phyloP scores from a whole-genome alignment of 345 rosid species.

The Boechera stricta region DNA sequence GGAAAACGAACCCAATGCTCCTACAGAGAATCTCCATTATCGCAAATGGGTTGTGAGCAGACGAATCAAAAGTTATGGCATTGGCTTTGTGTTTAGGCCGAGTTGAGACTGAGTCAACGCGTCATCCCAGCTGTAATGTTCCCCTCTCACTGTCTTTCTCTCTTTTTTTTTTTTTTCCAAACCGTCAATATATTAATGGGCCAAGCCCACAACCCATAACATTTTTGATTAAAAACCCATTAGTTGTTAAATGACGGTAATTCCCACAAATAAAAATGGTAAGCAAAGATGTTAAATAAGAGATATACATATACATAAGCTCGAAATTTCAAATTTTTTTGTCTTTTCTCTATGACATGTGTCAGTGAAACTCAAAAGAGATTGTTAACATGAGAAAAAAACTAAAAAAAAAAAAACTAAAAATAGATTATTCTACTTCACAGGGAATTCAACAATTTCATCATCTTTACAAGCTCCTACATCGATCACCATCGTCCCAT shows the following conservation, averaged over 20 bases:
- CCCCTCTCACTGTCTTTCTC: not conserved
- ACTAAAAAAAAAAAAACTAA: not conserved
- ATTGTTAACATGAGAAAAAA: not conserved
- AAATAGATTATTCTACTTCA: not conserved
- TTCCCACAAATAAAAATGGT: no score
- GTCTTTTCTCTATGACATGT: not conserved
- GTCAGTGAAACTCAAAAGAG: not conserved
- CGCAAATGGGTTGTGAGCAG: not conserved
- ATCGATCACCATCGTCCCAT: slow-evolving; percentile 48
- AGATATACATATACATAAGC: not conserved
- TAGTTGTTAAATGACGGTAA: not conserved
- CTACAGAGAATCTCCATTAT: slow-evolving; percentile 39
- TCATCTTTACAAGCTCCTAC: slow-evolving; percentile 58
- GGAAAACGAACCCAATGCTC: slow-evolving; percentile 13
- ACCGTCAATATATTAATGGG: slow-evolving; percentile 4
- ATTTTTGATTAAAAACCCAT: not conserved
- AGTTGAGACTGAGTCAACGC: slow-evolving; percentile 31
- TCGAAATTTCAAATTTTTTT: not conserved
- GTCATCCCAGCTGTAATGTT: slow-evolving; percentile 23
- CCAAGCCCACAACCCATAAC: slow-evolving; percentile 13
- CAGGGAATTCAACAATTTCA: slow-evolving; percentile 49
- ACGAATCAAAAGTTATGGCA: not conserved
- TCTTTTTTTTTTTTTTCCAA: not conserved
- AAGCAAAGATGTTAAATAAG: no score
- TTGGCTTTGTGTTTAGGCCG: not conserved